These are phyloP conservation scores for Trichoderma sp. DNA, from an alignment of 2,329 filamentous ascomycete genomes.

Conservation along the genomic window DNA sequence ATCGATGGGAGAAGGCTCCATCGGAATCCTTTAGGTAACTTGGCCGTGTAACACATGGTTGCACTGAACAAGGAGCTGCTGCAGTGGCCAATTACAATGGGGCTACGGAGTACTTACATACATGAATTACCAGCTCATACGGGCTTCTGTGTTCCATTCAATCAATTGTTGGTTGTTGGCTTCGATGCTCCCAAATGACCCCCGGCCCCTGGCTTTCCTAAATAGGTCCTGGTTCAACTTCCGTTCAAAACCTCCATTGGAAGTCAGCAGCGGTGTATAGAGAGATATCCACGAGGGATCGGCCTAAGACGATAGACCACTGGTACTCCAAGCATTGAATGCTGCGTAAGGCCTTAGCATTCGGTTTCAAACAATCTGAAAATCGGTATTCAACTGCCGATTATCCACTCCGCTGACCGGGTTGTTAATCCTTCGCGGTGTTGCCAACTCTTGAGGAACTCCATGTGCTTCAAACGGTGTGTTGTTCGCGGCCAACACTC, in stretches of 20 bases:
- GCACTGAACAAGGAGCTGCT: not conserved
- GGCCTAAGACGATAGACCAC: not conserved
- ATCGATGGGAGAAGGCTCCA: not conserved
- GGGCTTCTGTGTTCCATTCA: not conserved
- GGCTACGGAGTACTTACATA: not conserved
- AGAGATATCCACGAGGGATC: not conserved
- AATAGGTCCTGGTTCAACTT: not conserved
- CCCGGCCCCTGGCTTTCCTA: not conserved
- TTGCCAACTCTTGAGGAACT: not conserved
- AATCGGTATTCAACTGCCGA: not conserved
- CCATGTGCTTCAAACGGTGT: not conserved
- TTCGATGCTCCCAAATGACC: not conserved
- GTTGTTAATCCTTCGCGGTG: not conserved
- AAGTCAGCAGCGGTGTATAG: not conserved
- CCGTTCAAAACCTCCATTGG: not conserved
- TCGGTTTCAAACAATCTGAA: not conserved
- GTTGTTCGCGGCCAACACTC: not conserved
- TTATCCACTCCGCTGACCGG: not conserved
- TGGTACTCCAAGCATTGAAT: not conserved
- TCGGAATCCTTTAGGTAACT: not conserved
- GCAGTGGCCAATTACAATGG: not conserved
- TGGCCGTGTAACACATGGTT: not conserved
- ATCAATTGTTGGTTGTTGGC: not conserved
- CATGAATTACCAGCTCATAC: not conserved
- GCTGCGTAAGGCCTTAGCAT: not conserved